Evolutionary conservation across 106 monocot genomes (phyloP).

Genomic region (Dendrobium nobile): DNA sequence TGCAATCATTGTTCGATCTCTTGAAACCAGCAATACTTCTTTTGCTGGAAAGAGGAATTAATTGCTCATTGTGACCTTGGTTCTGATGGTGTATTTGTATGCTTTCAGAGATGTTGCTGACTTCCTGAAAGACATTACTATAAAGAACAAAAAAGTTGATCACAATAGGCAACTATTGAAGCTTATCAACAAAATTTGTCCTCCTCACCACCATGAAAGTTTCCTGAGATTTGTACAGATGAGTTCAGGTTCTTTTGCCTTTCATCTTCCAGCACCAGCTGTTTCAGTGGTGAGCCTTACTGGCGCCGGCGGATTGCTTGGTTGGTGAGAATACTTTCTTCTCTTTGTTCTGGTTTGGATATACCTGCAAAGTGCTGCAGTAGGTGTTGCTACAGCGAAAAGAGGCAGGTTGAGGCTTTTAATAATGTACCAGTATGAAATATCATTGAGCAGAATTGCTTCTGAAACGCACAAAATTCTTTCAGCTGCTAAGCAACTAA

Average conservation of each 20-base stretch:
- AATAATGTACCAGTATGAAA: conserved; percentile 49
- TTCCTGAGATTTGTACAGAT: background rate
- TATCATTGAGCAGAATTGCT: conserved; percentile 12
- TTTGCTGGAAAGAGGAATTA: conserved; percentile 61
- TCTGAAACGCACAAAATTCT: conserved; percentile 1
- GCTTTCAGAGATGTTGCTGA: conserved; percentile 29
- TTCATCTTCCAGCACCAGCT: conserved; percentile 64
- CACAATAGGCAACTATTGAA: conserved; percentile 17
- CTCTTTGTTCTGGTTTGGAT: conserved; percentile 55
- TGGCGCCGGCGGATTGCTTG: conserved; percentile 85
- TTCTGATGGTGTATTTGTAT: conserved; percentile 56
- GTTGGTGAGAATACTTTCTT: conserved; percentile 76
- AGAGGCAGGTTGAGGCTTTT: conserved; percentile 57
- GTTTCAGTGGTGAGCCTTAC: conserved; percentile 60
- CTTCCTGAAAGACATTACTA: conserved; percentile 12
- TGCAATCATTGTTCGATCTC: conserved; percentile 36
- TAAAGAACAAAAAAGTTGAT: conserved; percentile 7
- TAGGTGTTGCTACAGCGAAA: conserved; percentile 66
- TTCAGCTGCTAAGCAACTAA: background rate
- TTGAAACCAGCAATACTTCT: conserved; percentile 51
- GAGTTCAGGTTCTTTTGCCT: conserved; percentile 23
- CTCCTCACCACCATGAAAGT: background rate
- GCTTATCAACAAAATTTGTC: conserved; percentile 14
- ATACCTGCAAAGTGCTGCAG: conserved; percentile 50
- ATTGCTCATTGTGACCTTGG: conserved; percentile 64